These are phyloP conservation scores for Fusarium sp. DNA, from an alignment of 2,329 filamentous ascomycete genomes.

Conservation along the genomic window DNA sequence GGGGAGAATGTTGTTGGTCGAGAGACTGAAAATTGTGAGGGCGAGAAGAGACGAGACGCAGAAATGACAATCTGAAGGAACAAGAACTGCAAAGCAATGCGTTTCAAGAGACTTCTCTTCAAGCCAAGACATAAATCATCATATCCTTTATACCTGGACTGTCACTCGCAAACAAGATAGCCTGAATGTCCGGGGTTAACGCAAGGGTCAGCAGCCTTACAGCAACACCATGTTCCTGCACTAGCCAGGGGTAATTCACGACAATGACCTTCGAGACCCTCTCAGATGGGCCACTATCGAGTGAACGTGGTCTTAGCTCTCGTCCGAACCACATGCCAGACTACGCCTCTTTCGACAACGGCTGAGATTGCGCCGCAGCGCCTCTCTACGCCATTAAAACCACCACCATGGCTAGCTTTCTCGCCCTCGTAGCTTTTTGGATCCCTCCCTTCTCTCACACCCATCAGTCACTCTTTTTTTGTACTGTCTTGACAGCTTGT, in stretches of 20 bases:
- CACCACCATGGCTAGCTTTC: neutral
- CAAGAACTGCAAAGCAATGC: neutral
- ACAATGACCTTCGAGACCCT: neutral
- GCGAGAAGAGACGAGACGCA: neutral
- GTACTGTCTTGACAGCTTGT: neutral
- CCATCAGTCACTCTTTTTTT: conserved; percentile 10
- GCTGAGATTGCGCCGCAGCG: conserved; percentile 2
- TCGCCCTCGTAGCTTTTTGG: neutral
- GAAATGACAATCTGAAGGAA: fast-evolving
- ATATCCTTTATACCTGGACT: neutral
- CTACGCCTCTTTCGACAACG: conserved; percentile 22
- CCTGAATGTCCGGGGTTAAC: neutral
- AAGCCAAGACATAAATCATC: neutral
- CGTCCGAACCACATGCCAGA: conserved; percentile 37
- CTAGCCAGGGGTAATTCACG: conserved; percentile 11
- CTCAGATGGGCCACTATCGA: conserved; percentile 3
- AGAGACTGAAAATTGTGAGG: neutral
- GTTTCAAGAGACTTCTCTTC: neutral
- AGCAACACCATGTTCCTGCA: conserved; percentile 11
- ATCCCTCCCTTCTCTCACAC: neutral
- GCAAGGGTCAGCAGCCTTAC: conserved; percentile 26
- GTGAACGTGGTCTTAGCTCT: neutral
- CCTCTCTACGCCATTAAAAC: conserved; percentile 18
- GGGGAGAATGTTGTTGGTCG: neutral
- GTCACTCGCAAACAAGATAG: neutral